Percentiles rank a stretch among this genome's conserved stretches.
phyloP scores from a whole-genome alignment of 257 asterid genomes.

The Salvia miltiorrhiza region DNA sequence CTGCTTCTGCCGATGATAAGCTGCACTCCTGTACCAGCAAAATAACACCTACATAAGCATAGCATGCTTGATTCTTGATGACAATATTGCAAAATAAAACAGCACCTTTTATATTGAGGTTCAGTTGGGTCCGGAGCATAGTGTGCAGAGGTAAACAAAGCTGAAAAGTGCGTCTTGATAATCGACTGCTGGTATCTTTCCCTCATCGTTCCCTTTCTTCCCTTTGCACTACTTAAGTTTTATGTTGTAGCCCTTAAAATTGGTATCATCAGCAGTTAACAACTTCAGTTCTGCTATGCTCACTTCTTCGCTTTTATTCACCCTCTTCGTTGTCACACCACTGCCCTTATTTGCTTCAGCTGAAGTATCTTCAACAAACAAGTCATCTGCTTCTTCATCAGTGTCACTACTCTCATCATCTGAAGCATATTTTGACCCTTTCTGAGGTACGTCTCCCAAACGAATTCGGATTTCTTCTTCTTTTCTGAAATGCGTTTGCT shows the following conservation, averaged over 20 bases:
- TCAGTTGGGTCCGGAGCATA: constrained; percentile 95
- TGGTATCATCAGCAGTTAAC: constrained; percentile 69
- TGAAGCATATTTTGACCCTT: constrained; percentile 58
- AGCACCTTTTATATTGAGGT: constrained; percentile 92
- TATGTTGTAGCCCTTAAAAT: constrained; percentile 74
- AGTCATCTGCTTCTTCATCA: constrained; percentile 57
- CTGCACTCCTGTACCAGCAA: constrained; percentile 31
- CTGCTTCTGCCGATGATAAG: constrained; percentile 31
- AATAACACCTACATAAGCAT: not conserved
- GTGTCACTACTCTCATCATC: constrained; percentile 58
- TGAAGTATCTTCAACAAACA: constrained; percentile 61
- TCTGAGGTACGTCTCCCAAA: constrained; percentile 79
- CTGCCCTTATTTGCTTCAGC: constrained; percentile 25
- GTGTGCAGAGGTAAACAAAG: constrained; percentile 49
- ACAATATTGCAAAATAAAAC: not conserved
- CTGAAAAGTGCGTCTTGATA: constrained; percentile 75
- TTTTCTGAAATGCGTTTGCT: constrained; percentile 80
- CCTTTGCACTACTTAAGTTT: constrained; percentile 66
- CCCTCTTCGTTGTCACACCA: constrained; percentile 26
- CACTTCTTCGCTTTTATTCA: constrained; percentile 58
- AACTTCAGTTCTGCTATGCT: constrained; percentile 87
- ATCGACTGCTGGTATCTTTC: constrained; percentile 54
- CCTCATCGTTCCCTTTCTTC: constrained; percentile 72
- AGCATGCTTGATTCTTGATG: not conserved
- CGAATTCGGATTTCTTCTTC: constrained; percentile 77